A percentile compares a stretch with the other conserved stretches of the same genome.
These are phyloP conservation scores for Suillus americanus DNA, from an alignment of 768 basidiomycete genomes.

Conservation along the genomic window DNA sequence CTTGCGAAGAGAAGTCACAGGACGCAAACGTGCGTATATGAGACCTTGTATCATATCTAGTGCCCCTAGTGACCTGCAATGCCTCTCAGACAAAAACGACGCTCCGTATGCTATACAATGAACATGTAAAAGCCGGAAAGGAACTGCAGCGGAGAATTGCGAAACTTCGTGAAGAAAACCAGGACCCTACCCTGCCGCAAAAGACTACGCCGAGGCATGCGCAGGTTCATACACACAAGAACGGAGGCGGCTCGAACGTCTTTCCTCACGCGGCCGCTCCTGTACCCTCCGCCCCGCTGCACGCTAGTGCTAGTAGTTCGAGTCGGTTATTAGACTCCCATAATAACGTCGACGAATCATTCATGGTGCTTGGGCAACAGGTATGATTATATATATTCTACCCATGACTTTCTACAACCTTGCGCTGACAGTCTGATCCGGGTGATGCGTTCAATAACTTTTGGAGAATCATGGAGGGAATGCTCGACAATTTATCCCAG, in stretches of 20 bases:
- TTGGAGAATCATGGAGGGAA: constrained; percentile 85
- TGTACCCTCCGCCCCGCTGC: constrained; percentile 47
- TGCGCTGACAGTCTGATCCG: constrained; percentile 61
- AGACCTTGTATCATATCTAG: constrained; percentile 3
- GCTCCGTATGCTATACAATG: constrained; percentile 69
- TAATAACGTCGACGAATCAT: constrained; percentile 80
- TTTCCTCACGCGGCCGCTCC: constrained; percentile 24
- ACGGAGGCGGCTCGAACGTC: constrained; percentile 16
- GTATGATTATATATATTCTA: constrained; percentile 39
- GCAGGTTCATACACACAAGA: constrained; percentile 24
- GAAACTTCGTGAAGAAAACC: constrained; percentile 71
- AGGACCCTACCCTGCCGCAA: constrained; percentile 74
- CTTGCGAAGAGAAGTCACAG: constrained; percentile 69
- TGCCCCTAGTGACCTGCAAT: constrained; percentile 12
- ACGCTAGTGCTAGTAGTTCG: constrained; percentile 38
- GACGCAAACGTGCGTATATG: constrained; percentile 64
- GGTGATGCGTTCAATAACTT: constrained; percentile 88
- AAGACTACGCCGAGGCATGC: constrained; percentile 37
- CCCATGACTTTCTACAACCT: constrained; percentile 9
- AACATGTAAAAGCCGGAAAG: constrained; percentile 68
- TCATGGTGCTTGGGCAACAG: constrained; percentile 83
- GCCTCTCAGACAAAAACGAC: constrained; percentile 69
- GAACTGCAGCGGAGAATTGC: constrained; percentile 73
- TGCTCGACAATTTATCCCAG: constrained; percentile 84
- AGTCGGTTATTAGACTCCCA: constrained; percentile 46